These are phyloP conservation scores for Xanthoparmelia taractica DNA, from an alignment of 495 filamentous ascomycete genomes.

Conservation along the genomic window DNA sequence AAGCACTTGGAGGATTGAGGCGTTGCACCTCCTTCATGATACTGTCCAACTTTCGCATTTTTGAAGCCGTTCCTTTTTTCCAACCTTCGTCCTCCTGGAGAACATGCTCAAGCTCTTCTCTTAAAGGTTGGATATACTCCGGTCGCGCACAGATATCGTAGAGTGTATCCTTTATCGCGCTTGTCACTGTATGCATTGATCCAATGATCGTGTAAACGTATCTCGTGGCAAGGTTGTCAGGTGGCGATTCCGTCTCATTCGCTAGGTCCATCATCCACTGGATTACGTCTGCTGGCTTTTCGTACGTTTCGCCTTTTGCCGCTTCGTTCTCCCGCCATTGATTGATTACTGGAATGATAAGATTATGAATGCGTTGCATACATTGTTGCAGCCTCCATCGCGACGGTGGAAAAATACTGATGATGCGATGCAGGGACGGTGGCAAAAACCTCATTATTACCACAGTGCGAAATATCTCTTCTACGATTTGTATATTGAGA, in stretches of 20 bases:
- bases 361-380: not conserved
- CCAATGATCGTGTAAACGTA: constrained; percentile 30
- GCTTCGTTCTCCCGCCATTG: constrained; percentile 14
- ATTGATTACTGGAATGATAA: constrained; percentile 1
- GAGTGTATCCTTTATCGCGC: constrained; percentile 15
- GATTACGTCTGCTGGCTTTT: constrained; percentile 29
- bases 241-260: constrained; percentile 4
- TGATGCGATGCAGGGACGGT: not conserved
- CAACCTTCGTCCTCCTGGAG: constrained; percentile 35
- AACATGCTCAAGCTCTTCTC: constrained; percentile 44
- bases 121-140: constrained; percentile 39
- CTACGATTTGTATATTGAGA: not conserved
- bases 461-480: not conserved
- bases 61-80: constrained; percentile 32
- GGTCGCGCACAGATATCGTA: constrained; percentile 45
- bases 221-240: constrained; percentile 13
- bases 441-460: not conserved
- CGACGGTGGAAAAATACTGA: not conserved
- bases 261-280: constrained; percentile 30
- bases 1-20: constrained; percentile 29
- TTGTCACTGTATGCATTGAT: constrained; percentile 29
- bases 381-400: not conserved
- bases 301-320: constrained; percentile 15
- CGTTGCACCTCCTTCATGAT: constrained; percentile 43
- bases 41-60: constrained; percentile 40